Percentiles rank a stretch among this genome's conserved stretches.
phyloP scores from a whole-genome alignment of 352 stramenopile species.

The Phytopythium boreale region DNA sequence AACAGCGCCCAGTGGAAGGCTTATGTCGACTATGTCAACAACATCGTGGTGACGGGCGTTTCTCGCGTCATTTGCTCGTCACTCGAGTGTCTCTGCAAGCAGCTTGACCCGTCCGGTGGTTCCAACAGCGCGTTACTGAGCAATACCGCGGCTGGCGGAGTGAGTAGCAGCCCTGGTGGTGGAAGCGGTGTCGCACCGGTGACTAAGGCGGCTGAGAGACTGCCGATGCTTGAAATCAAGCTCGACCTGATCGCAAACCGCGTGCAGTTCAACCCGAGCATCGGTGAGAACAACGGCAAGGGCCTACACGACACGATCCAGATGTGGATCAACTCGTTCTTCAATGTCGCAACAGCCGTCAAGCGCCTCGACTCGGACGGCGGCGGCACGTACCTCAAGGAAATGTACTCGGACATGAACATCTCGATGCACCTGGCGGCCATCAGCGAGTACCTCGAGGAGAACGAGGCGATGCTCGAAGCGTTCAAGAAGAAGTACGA shows the following conservation, averaged over 20 bases:
- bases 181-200: slow-evolving; percentile 27
- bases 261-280: slow-evolving; percentile 85
- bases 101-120: slow-evolving; percentile 88
- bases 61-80: slow-evolving; percentile 83
- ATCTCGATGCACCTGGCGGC: slow-evolving; percentile 93
- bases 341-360: slow-evolving; percentile 94
- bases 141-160: neutral
- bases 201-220: slow-evolving; percentile 39
- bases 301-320: slow-evolving; percentile 94
- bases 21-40: slow-evolving; percentile 98
- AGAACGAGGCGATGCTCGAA: slow-evolving; percentile 92
- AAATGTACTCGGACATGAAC: slow-evolving; percentile 96
- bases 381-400: slow-evolving; percentile 95
- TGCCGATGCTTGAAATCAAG: slow-evolving; percentile 97
- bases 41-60: slow-evolving; percentile 94
- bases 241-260: slow-evolving; percentile 91
- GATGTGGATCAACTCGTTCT: slow-evolving; percentile 96
- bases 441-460: slow-evolving; percentile 91
- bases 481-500: slow-evolving; percentile 95
- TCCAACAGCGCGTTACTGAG: slow-evolving; percentile 15
- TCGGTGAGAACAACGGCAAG: slow-evolving; percentile 91
- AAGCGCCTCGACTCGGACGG: slow-evolving; percentile 94
- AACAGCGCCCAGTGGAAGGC: slow-evolving; percentile 96
- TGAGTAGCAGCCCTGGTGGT: slow-evolving; percentile 34
- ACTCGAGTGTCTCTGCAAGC: slow-evolving; percentile 92